Evolutionary conservation across 2,329 filamentous ascomycete species (phyloP).

Genomic region (Aureobasidium zeae): DNA sequence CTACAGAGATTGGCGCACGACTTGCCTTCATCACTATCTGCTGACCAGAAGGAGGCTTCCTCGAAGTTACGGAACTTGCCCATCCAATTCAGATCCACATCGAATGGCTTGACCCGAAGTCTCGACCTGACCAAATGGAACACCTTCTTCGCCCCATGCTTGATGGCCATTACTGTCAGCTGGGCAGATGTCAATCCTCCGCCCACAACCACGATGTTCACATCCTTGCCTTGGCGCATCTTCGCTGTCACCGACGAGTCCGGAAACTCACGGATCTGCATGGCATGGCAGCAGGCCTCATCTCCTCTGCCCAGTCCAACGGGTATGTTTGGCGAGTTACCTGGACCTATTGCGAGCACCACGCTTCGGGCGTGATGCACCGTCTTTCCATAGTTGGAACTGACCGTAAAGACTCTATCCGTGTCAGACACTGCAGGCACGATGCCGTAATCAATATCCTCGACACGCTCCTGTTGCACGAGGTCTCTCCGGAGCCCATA

Average conservation of each 20-base stretch:
- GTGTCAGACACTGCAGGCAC: constrained; percentile 32
- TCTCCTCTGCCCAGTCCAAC: constrained; percentile 22
- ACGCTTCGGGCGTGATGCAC: constrained; percentile 52
- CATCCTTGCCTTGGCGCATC: constrained; percentile 43
- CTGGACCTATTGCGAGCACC: constrained; percentile 62
- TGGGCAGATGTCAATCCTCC: constrained; percentile 71
- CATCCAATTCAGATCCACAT: constrained; percentile 69
- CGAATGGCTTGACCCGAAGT: constrained; percentile 63
- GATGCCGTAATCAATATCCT: constrained; percentile 52
- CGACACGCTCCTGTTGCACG: constrained; percentile 51
- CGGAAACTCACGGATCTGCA: constrained; percentile 53
- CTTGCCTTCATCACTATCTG: constrained; percentile 55
- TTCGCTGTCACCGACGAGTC: constrained; percentile 44
- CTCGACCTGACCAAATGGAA: constrained; percentile 58
- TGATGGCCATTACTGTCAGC: constrained; percentile 57
- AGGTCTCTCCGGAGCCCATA: constrained; percentile 42
- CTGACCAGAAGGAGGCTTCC: constrained; percentile 68
- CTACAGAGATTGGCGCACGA: no score
- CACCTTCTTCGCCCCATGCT: constrained; percentile 56
- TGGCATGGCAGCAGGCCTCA: constrained; percentile 53
- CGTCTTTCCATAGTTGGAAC: constrained; percentile 45
- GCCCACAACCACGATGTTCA: constrained; percentile 61
- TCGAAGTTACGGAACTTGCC: constrained; percentile 72
- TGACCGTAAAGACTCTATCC: constrained; percentile 55
- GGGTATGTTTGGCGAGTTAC: constrained; percentile 47